Evolutionary conservation across 441 rosid species (phyloP), one percentile per base, ranked within the genome.

Genomic region (Pelargonium australe): DNA sequence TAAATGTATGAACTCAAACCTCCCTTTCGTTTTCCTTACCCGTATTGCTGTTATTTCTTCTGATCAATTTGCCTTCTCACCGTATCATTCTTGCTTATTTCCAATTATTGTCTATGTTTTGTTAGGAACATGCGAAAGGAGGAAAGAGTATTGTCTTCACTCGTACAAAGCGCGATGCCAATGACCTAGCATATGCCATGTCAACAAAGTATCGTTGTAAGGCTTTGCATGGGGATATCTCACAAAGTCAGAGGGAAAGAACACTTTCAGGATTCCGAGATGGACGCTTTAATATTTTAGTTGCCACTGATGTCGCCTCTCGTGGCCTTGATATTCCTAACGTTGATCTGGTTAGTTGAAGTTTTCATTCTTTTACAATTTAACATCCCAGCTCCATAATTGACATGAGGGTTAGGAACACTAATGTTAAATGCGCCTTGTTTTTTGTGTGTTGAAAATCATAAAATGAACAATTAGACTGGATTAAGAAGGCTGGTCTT

Each of bases 241-340:
- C 99, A 1, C 99, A 95, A 64, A 72, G 67, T 68, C 86, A 85
- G 81, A 89, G 99, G 76, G 99, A 95, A 74, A 86, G 90, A 76
- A 92, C 99, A 28, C 95, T 92, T 69, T 66, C 87, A 67, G 95
- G 89, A 73, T 95, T 95, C 75, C 87, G 98, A 37, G 87, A 80
- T 73, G 98, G 99, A 19, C 66, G 77, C 1, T 86, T 92, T 74
- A 89, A 84, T 77, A 79, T 90, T 73, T 78, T 92, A 73, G 89
- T 95, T 78, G 99, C 99, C 62, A 95, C 99, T 68, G 99, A 95
- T 80, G 99, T 95, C 78, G 99, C 99, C 72, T 90, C 99, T 23
- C 97, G 98, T 77, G 99, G 99, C 68, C 98, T 95, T 65, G 99
- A 95, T 79, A 87, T 95, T 58, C 98, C 99, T 67, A 90, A 87